These are phyloP conservation scores for Pilasporangium apinafurcum DNA, from an alignment of 352 stramenopile species.

Conservation along the genomic window DNA sequence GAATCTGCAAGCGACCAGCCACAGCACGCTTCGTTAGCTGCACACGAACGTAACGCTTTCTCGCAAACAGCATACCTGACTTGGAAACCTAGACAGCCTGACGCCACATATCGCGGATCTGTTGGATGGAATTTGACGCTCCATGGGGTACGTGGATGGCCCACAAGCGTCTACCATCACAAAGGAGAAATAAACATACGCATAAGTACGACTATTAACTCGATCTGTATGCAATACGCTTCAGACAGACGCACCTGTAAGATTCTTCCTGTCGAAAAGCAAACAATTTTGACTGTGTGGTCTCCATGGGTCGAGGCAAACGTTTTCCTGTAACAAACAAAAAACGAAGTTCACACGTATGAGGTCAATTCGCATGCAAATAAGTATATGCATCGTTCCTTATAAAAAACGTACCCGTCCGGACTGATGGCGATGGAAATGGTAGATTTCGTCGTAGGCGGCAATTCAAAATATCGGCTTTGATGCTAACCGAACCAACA, in stretches of 20 bases:
- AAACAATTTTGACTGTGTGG: slow-evolving; percentile 98
- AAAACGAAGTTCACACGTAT: no score
- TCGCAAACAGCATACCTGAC: slow-evolving; percentile 49
- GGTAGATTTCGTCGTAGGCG: slow-evolving; percentile 81
- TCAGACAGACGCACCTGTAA: slow-evolving; percentile 63
- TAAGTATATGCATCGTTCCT: no score
- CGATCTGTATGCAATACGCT: background rate
- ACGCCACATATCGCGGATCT: slow-evolving; percentile 91
- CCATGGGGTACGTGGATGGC: slow-evolving; percentile 90
- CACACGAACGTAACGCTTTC: background rate
- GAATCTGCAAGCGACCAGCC: slow-evolving; percentile 33
- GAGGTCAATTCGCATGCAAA: no score
- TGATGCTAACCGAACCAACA: slow-evolving; percentile 41
- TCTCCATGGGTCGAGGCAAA: slow-evolving; percentile 98
- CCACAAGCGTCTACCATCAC: slow-evolving; percentile 82
- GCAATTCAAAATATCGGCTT: slow-evolving; percentile 81
- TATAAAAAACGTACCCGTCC: slow-evolving; percentile 42
- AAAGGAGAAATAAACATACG: background rate
- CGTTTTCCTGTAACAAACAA: slow-evolving; percentile 49
- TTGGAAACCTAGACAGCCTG: slow-evolving; percentile 96
- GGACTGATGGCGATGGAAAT: slow-evolving; percentile 87
- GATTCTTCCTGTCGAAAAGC: slow-evolving; percentile 82
- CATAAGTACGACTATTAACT: background rate
- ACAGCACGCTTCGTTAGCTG: background rate
- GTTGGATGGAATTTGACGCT: slow-evolving; percentile 98